Evolutionary conservation across 768 basidiomycete genomes (phyloP), one percentile per base, ranked within the genome.

Genomic region (Podaxis carcinomalis): DNA sequence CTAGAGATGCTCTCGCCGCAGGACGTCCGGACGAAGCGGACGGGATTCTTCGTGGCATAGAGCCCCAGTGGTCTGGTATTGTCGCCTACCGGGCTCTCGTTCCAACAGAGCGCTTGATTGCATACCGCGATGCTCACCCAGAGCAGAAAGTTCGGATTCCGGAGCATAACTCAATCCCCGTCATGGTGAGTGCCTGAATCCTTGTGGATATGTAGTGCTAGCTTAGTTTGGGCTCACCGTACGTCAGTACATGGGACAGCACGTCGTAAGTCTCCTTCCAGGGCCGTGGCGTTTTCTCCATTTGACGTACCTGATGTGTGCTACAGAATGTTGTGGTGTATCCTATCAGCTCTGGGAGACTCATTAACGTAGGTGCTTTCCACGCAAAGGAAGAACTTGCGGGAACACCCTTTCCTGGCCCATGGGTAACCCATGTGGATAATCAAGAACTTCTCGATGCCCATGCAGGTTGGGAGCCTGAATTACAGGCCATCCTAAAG

Each of bases 391-490:
- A 71, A 53, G 66, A 71, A 13, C 65, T 69, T 49, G 72, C 71
- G n/a, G 71, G 70, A 13, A 74, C 71, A 2, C 54, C 60, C 9
- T 69, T 70, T 40, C 64, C 66, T 27, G 73, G 70, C 0, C 68
- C 77, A 0, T 77, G 77, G 73, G 77, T 80, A 2, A 65, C 68
- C 23, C 72, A 77, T 13, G 65, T 76, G 0, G 68, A 72, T 5
- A 72, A 72, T 35, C 72, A 77, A 16, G 77, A 82, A 55, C 25
- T 83, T 1, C 62, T 74, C 4, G 63, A 69, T 4, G 70, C 70
- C 10, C 83, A 79, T 61, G 64, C 65, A 9, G 66, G 71, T 25
- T 80, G 84, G 71, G 83, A 84, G 61, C 69, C 76, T 5, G 81
- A 83, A 21, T 71, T 77, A 1, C 72, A 73, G 60, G 71, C 73